Conservation (phyloP, 2,329 filamentous ascomycete species). For the Curvularia eragrostidis region DNA sequence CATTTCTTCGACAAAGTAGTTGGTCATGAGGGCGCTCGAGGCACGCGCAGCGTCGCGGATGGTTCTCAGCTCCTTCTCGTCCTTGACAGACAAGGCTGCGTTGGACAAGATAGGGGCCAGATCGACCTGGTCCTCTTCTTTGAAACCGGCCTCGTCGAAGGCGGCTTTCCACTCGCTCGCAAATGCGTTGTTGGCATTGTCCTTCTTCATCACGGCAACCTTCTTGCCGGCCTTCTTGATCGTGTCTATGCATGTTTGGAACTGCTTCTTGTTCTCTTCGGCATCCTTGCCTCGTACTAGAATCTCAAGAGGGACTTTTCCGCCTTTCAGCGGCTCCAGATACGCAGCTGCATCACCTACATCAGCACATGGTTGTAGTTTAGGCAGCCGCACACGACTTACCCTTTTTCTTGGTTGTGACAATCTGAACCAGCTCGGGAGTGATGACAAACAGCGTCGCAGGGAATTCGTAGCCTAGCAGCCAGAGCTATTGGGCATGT, state of each 20-base stretch:
- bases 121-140: constrained; percentile 88
- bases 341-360: constrained; percentile 75
- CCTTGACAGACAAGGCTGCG: constrained; percentile 88
- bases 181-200: constrained; percentile 84
- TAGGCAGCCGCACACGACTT: constrained; percentile 18
- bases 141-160: constrained; percentile 73
- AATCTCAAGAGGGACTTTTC: constrained; percentile 91
- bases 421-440: constrained; percentile 82
- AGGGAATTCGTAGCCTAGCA: constrained; percentile 97
- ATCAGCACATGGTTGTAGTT: constrained; percentile 21
- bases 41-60: constrained; percentile 95
- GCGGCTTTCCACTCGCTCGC: constrained; percentile 94
- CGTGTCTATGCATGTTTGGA: constrained; percentile 79
- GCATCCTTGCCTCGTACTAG: constrained; percentile 90
- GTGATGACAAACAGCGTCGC: constrained; percentile 95
- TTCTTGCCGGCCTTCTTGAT: constrained; percentile 93
- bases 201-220: constrained; percentile 84
- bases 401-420: constrained; percentile 99
- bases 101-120: constrained; percentile 81
- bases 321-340: constrained; percentile 87
- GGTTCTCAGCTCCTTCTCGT: constrained; percentile 89
- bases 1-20: constrained; percentile 98
- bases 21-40: constrained; percentile 91
- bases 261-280: constrained; percentile 89
- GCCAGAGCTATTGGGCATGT: constrained; percentile 77